Base-by-base conservation (phyloP, 139 green algal species). In the Closterium sp. region DNA sequence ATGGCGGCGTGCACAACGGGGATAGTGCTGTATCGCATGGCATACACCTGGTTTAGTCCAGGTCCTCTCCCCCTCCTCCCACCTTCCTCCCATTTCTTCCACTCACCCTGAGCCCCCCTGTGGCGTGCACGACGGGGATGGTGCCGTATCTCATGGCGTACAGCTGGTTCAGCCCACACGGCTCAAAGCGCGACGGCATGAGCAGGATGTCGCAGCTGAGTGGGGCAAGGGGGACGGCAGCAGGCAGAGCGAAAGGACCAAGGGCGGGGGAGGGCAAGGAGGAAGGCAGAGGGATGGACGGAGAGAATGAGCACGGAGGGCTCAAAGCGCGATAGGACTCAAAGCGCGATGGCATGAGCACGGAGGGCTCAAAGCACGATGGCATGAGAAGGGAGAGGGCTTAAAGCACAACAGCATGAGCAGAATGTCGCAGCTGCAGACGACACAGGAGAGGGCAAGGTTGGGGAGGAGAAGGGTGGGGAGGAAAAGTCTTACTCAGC, bases 131-230 rank as follows among this genome's bases (percentile, higher is more conserved):
- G 12, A 99, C 95, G 2, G 97, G 97, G 28, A 99, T 95, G 23
- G 98, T 99, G 88, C 98, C 98, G 91, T 99, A 99, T 1, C 96
- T 95, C 97, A 99, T 98, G 34, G 98, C 98, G 83, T 99, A 98
- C 85, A 99, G 93, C 96, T 97, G 93, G 95, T 97, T 97, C 32
- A 97, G 95, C 19, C 96, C 96, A 3, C 98, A 99, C 28, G 97
- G 97, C 95, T 98, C 96, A 90, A 98, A 98, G 66, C 97, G 94
- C 6, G 95, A 97, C 19, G 97, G 97, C 97, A 99, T 99, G n/a
- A 99, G 93, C 92, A 98, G 95, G 33, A 98, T 97, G 95, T 98
- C 97, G 31, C 95, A 96, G 19, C 91, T 94, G 87, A 30, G 76
- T 21, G 76, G 16, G 16, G 28, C 81, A 85, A 33, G 81, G 81